Evolutionary conservation across 345 rosid species (phyloP).

Genomic region (Combretum micranthum): DNA sequence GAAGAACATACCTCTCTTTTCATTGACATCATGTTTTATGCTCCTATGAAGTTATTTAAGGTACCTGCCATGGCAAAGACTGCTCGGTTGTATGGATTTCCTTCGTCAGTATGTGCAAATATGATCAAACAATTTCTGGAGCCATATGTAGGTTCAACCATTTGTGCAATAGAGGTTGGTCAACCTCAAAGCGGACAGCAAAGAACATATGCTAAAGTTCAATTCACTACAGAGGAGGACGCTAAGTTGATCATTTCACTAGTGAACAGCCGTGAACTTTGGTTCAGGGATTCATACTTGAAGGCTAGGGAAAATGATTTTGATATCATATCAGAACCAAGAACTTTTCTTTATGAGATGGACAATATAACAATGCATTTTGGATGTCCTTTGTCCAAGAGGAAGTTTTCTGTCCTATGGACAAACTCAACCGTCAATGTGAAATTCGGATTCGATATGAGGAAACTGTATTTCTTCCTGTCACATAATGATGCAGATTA

Average conservation of each 20-base stretch:
- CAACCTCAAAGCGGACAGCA: conserved; percentile 3
- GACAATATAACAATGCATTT: conserved; percentile 15
- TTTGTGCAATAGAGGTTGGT: conserved; percentile 7
- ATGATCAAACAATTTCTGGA: conserved; percentile 15
- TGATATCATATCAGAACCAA: conserved; percentile 11
- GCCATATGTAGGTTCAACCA: conserved; percentile 10
- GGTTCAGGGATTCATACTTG: conserved; percentile 19
- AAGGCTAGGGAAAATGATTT: not conserved
- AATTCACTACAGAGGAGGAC: conserved; percentile 11
- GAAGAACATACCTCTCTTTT: too few species aligned
- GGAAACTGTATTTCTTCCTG: conserved; percentile 18
- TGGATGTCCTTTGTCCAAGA: conserved; percentile 18
- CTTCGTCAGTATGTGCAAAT: conserved; percentile 2
- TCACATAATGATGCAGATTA: conserved; percentile 3
- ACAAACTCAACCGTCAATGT: conserved; percentile 9
- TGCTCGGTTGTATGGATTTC: conserved; percentile 15
- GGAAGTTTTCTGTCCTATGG: conserved; percentile 26
- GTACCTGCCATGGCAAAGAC: conserved; percentile 13
- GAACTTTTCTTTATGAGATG: not conserved
- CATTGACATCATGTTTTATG: too few species aligned
- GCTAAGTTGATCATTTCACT: conserved; percentile 1
- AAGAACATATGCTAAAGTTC: conserved; percentile 18
- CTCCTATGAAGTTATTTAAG: not conserved
- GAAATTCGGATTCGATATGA: conserved; percentile 11
- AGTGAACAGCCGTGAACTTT: conserved; percentile 1